phyloP scores from a whole-genome alignment of 148 eudicot genomes.

The Vaccinium darrowii region DNA sequence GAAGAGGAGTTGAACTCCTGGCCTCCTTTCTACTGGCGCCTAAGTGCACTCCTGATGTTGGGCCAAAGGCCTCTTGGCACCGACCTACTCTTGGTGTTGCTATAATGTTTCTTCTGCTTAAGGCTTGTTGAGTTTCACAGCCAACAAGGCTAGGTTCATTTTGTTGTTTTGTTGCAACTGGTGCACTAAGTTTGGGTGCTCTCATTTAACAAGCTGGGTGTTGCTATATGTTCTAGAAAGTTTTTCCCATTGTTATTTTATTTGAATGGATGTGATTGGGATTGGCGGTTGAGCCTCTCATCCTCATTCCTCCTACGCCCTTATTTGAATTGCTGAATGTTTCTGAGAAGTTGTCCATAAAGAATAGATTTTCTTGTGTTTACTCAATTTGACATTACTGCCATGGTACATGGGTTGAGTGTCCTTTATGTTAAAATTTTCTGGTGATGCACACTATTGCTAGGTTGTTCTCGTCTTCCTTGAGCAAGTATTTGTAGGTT shows the following conservation, averaged over 20 bases:
- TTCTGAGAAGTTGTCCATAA: background rate
- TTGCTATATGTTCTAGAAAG: constrained; percentile 4
- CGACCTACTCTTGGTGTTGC: background rate
- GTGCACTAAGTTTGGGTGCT: background rate
- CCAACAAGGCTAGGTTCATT: background rate
- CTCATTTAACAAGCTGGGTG: background rate
- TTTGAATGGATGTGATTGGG: background rate
- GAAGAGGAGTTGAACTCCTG: too few relatives aligned
- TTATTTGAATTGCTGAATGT: background rate
- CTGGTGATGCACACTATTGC: background rate
- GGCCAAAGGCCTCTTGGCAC: too few relatives aligned
- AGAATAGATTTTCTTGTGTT: background rate
- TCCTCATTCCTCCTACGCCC: background rate
- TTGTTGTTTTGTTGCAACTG: background rate
- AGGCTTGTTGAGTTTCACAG: background rate
- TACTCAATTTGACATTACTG: background rate
- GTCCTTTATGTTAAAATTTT: background rate
- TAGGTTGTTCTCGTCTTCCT: background rate
- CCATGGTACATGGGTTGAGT: background rate
- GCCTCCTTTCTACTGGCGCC: too few relatives aligned
- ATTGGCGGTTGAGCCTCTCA: background rate
- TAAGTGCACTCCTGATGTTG: too few relatives aligned
- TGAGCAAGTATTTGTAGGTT: background rate
- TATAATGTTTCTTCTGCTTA: background rate
- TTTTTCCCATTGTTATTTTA: background rate